Conservation (phyloP, 129 eudicot genomes). For the Heracleum sosnowskyi region DNA sequence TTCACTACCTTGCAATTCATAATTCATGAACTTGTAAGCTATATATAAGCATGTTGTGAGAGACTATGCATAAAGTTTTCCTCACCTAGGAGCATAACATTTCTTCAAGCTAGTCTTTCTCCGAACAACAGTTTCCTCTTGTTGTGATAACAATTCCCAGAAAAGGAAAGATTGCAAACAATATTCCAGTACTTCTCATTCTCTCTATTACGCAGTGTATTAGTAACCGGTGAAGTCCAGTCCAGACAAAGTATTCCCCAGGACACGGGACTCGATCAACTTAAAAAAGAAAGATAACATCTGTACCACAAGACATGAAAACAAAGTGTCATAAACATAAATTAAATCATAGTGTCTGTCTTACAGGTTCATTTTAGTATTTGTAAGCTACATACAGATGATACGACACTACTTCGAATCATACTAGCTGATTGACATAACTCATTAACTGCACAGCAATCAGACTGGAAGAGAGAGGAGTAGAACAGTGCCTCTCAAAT, state of each 20-base stretch:
- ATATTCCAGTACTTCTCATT: slow-evolving; percentile 67
- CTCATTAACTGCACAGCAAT: too few relatives aligned
- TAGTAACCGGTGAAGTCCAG: slow-evolving; percentile 69
- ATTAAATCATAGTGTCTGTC: background rate
- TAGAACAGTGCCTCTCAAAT: too few relatives aligned
- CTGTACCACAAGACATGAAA: slow-evolving; percentile 57
- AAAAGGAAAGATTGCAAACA: slow-evolving; percentile 52
- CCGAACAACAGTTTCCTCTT: slow-evolving; percentile 78
- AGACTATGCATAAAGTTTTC: slow-evolving; percentile 2
- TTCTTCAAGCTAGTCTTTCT: slow-evolving; percentile 59
- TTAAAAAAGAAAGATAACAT: slow-evolving; percentile 67
- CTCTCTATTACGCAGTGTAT: slow-evolving; percentile 70
- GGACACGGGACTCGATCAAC: slow-evolving; percentile 87
- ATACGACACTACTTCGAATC: background rate
- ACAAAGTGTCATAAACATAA: slow-evolving; percentile 20
- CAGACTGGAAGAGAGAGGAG: too few relatives aligned
- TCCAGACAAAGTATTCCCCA: slow-evolving; percentile 98
- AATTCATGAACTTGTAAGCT: background rate
- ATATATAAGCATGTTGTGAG: background rate
- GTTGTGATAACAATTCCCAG: slow-evolving; percentile 86
- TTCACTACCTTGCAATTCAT: background rate
- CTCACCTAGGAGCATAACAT: slow-evolving; percentile 76
- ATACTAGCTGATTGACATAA: background rate
- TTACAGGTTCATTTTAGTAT: background rate
- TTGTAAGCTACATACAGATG: too few relatives aligned